phyloP scores from a whole-genome alignment of 495 filamentous ascomycete genomes.

The Hyaloscypha finlandica region DNA sequence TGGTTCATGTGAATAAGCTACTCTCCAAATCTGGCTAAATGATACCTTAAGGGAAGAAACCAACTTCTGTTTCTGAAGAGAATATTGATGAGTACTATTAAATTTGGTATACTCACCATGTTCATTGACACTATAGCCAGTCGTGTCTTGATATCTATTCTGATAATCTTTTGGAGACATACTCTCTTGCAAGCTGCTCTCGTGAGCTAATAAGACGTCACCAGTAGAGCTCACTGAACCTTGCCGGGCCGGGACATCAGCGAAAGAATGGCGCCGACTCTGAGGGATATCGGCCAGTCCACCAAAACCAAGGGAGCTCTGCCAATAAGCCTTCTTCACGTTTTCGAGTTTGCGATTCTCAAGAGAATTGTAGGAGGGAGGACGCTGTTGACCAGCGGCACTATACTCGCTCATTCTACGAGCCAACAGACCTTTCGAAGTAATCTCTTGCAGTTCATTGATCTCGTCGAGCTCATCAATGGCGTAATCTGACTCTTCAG shows the following conservation, averaged over 20 bases:
- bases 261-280: constrained; percentile 95
- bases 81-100: constrained; percentile 12
- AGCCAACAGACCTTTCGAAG: constrained; percentile 52
- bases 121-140: constrained; percentile 31
- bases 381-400: constrained; percentile 51
- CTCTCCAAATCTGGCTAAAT: background rate
- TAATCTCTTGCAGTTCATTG: constrained; percentile 55
- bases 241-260: constrained; percentile 75
- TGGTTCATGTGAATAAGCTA: constrained; percentile 22
- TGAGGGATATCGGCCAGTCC: constrained; percentile 71
- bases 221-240: constrained; percentile 65
- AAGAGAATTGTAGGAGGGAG: constrained; percentile 55
- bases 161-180: constrained; percentile 26
- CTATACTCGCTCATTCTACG: constrained; percentile 67
- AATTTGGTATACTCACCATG: constrained; percentile 33
- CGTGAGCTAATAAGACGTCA: constrained; percentile 47
- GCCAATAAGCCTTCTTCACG: constrained; percentile 83
- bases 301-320: constrained; percentile 80
- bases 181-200: constrained; percentile 26
- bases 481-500: constrained; percentile 70
- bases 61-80: constrained; percentile 12
- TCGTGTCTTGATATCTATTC: constrained; percentile 27
- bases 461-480: constrained; percentile 70
- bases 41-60: constrained; percentile 1
- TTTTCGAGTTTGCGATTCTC: constrained; percentile 78